Base-by-base conservation (phyloP, 208 protist genomes). In the Trypanosoma caninum region DNA sequence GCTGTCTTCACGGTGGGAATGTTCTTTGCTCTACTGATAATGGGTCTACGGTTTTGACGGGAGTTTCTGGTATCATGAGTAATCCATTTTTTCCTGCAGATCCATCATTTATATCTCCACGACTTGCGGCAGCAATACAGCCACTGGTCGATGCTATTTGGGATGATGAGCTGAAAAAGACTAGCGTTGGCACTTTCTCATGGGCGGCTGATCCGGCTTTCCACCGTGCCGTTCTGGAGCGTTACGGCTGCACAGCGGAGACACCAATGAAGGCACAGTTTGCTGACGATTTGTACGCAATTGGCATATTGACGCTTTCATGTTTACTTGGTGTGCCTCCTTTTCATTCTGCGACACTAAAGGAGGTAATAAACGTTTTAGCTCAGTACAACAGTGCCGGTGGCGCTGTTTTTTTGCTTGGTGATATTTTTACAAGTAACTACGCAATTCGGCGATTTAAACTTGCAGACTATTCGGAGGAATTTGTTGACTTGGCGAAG, bases 201-300 rank as follows among this genome's bases (percentile, higher is more conserved):
- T 69, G 63, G 63, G 35, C 45, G 20, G 20, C 42, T 18, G 40
- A 70, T 44, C 38, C 37, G 2, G 9, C 35, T 13, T 63, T 64
- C 64, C 54, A 70, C n/a, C 14, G 30, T 44, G 46, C 25, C 18
- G 11, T 70, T 22, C 38, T 70, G 3, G 46, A 57, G 27, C 28
- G 44, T 16, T 70, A 62, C 31, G 65, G 65, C 2, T 64, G 56
- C 35, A 31, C 14, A 37, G 18, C 37, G 14, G 33, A 31, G 20
- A 33, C 37, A 11, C 42, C 54, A 30, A 47, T 60, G 42, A 30
- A 20, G 9, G 54, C 76, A 27, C 62, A 58, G 5, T 27, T 51
- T 2, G 50, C 57, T 0, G 87, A 94, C 52, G 87, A 94, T 66
- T 42, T 94, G n/a, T 87, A 91, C 54, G 83, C 87, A n/a, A 54